Base-by-base conservation (phyloP, 495 filamentous ascomycete species). In the Platismatia glauca region DNA sequence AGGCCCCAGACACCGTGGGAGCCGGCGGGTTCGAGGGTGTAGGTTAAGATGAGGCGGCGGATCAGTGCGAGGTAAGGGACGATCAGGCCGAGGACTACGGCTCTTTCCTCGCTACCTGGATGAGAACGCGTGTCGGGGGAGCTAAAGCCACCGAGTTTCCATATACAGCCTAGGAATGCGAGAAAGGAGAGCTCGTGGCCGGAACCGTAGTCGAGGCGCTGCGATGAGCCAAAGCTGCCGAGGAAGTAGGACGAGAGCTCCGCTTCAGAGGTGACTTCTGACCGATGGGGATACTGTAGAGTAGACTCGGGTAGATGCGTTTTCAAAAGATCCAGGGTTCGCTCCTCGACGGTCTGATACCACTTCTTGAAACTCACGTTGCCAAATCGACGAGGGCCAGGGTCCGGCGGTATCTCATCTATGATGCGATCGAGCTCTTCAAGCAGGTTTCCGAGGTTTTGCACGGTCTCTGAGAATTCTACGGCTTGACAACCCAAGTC, bases 1-100 rank as follows among this genome's bases (percentile, higher is more conserved):
- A 99, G 79, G 7, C 94, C 94, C 94, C 94, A 98, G 35, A 98
- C 94, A 20, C 93, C 93, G 69, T 95, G 91, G 8, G 90, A 94
- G 27, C 91, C 93, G 0, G 94, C 94, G 8, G 94, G 94, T 69
- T 98, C 94, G 53, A 98, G 85, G 57, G 94, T 96, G 75, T 97
- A 98, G 29, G 88, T 89, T 57, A 82, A 85, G 70, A 97, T 95
- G 7, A 97, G 79, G 12, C 77, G 75, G 34, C 91, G 89, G 79
- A 96, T 87, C 48, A 97, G 80, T n/a, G 16, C 33, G 22, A 78
- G 87, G 60, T 77, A 93, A 81, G 89, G 90, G 68, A 95, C 86
- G 57, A 97, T 80, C 34, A 95, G 78, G 0, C 89, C 87, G 24
- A 95, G 73, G 4, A 96, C 87, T 60, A 97, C 86, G 59, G 80